A percentile compares a stretch with the other conserved stretches of the same genome.
Evolutionary conservation across 164 flowering plant species (phyloP).

Genomic region (Akebia trifoliata): DNA sequence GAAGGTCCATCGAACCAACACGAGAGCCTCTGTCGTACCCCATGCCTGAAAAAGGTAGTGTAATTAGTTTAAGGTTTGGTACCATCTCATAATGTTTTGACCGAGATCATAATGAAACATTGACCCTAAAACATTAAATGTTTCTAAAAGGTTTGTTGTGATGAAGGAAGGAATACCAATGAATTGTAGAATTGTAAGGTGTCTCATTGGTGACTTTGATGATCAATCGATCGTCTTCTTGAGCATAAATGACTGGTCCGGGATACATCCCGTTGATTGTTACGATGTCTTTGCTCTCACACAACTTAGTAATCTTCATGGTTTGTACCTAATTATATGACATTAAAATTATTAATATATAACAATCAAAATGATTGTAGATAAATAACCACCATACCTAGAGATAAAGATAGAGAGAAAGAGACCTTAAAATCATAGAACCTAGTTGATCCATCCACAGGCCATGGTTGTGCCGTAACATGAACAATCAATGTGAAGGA

Average conservation of each 20-base stretch:
- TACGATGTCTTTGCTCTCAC: constrained; percentile 43
- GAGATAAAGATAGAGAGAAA: background rate
- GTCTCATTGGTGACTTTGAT: constrained; percentile 53
- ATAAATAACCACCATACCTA: too few relatives aligned
- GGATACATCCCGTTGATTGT: constrained; percentile 57
- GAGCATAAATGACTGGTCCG: constrained; percentile 60
- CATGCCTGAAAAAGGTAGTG: constrained; percentile 4
- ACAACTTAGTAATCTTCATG: constrained; percentile 43
- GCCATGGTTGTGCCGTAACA: constrained; percentile 22
- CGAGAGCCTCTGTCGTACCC: background rate
- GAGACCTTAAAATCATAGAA: constrained; percentile 66
- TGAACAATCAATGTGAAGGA: constrained; percentile 15
- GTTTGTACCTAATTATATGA: constrained; percentile 41
- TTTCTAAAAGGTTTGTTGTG: too few relatives aligned
- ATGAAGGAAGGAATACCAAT: too few relatives aligned
- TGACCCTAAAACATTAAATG: too few relatives aligned
- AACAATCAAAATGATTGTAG: too few relatives aligned
- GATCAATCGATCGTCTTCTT: constrained; percentile 51
- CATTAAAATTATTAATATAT: background rate
- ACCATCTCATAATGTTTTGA: too few relatives aligned
- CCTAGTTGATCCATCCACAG: constrained; percentile 36
- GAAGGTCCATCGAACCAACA: constrained; percentile 3
- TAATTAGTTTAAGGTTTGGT: too few relatives aligned
- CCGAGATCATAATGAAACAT: too few relatives aligned
- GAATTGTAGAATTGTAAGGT: constrained; percentile 55